Base-by-base conservation (phyloP, 331 rosid species). In the Saraca asoca region DNA sequence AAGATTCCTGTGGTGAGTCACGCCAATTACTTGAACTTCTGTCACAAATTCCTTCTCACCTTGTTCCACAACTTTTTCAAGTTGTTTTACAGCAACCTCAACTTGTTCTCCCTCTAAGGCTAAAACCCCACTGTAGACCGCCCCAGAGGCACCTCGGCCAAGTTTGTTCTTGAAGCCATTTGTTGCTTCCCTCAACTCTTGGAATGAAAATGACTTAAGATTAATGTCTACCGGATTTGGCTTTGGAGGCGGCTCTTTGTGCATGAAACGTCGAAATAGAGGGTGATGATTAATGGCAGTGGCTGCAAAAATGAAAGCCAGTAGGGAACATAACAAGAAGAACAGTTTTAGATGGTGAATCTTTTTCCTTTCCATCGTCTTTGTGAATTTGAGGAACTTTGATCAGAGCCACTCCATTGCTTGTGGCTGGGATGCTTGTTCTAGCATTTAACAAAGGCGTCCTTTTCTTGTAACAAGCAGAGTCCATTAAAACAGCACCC, bases 11-110 rank as follows among this genome's bases (percentile, higher is more conserved):
- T 80, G 84, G 51, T 75, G 75, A 18, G 84, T 80, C 31, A 66
- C 29, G 19, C 81, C 84, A 31, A 80, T 80, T n/a, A 72, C 78
- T 67, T 75, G 80, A 17, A 80, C 81, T 75, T 80, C 78, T 34
- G 65, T 75, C 11, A 67, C 49, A 71, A 80, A 75, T 20, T 80
- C 81, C 58, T 62, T 66, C 41, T 75, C 80, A 39, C 67, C 71
- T 9, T 61, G 63, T 34, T 75, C 84, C 18, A 52, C 52, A 49
- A 50, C 49, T 20, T 66, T 54, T 14, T 60, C 78, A 50, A 75
- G 58, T 58, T 69, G 52, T 48, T 80, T 80, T 19, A 75, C 72
- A 0, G 84, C 80, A 13, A 75, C 78, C 73, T 66, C 77, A 12
- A 70, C 78, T 29, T 43, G 37, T 62, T 64, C 65, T 31, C 76